Evolutionary conservation across 169 alveolate genomes (phyloP), one percentile per base, ranked within the genome.

Genomic region (Plasmodium coatneyi): DNA sequence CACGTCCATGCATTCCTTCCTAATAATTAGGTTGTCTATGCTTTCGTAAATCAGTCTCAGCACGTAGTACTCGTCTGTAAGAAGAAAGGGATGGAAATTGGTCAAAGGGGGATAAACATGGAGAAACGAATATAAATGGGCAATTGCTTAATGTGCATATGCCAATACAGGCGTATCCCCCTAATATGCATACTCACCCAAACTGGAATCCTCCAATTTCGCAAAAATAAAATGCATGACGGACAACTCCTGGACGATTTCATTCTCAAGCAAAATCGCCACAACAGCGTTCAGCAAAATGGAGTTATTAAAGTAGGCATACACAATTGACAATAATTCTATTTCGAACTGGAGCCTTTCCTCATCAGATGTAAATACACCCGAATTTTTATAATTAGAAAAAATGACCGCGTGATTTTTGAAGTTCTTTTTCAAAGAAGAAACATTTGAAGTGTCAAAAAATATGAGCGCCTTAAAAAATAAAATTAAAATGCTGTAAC

Each of bases 361-460:
- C 81, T 89, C 90, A 28, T 89, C 94, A 6, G 94, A 79, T 66
- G 46, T 36, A 39, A 79, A 30, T 39, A 5, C 71, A 14, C 66
- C 83, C n/a, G 94, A 79, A 54, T 89, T 43, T 60, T 89, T 89
- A 25, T 89, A 89, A 78, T 80, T 89, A 30, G 30, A 46, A 78
- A 89, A 80, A 79, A 87, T 87, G 32, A 87, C 60, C 22, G 93
- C 80, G 19, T 89, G 94, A 41, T 78, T 79, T 78, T 72, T 89
- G 74, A 89, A 89, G 16, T 34, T 80, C 56, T 78, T 79, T 41
- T 89, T 79, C 76, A 89, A 79, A 22, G 87, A 78, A 14, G 94
- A 89, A 79, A 89, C 94, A 89, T 89, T 89, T 6, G 94, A 79
- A 5, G 82, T 56, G 49, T 79, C 94, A 89, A 89, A 89, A 41